A percentile compares a stretch with the other conserved stretches of the same genome.
These are phyloP conservation scores for Apium graveolens DNA, from an alignment of 129 eudicot species.

Conservation along the genomic window DNA sequence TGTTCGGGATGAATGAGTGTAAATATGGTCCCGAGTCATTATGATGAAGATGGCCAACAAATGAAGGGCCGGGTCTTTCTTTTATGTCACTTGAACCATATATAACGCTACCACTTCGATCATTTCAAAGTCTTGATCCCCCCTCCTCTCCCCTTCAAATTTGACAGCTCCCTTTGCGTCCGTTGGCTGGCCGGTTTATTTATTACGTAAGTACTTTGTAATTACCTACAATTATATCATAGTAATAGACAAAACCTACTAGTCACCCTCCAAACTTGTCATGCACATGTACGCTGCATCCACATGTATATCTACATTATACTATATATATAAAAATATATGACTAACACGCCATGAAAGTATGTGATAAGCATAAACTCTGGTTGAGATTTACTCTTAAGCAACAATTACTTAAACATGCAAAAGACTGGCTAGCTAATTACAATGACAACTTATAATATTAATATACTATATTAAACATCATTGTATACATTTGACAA, in stretches of 20 bases:
- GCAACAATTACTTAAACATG: constrained; percentile 1
- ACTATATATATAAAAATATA: neutral
- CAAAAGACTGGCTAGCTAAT: neutral
- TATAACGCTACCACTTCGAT: neutral
- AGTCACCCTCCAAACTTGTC: neutral
- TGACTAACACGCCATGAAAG: neutral
- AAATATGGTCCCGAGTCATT: constrained; percentile 12
- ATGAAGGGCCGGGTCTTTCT: neutral
- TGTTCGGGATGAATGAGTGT: constrained; percentile 7
- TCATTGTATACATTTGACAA: neutral
- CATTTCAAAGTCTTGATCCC: neutral
- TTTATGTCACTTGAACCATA: constrained; percentile 5
- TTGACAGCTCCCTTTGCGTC: constrained; percentile 3
- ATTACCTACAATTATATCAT: neutral
- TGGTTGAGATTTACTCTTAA: neutral
- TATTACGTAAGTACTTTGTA: neutral
- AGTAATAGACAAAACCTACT: neutral
- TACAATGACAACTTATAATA: neutral
- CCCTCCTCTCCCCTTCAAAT: neutral
- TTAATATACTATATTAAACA: neutral
- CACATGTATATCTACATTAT: no score
- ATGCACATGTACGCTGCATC: no score
- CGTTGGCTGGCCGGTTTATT: constrained; percentile 10
- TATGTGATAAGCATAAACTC: neutral
- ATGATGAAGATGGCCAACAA: constrained; percentile 7